Evolutionary conservation across 768 basidiomycete genomes (phyloP).

Genomic region (Tylopilus sp.): DNA sequence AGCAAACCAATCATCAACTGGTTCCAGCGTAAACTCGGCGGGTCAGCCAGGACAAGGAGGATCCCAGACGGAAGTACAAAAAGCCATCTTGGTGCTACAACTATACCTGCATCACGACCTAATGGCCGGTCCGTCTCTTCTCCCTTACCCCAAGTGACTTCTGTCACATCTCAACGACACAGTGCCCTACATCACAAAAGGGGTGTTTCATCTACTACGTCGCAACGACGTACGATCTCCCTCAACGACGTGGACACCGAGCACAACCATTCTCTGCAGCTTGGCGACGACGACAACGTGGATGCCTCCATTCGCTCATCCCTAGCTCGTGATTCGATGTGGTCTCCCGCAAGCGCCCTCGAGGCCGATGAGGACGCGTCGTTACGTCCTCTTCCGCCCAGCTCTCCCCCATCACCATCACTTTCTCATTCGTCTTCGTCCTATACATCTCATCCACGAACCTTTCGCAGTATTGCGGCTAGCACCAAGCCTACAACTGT

Average conservation of each 20-base stretch:
- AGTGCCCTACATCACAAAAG: slow-evolving; percentile 15
- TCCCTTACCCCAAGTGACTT: slow-evolving; percentile 21
- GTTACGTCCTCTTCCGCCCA: slow-evolving; percentile 84
- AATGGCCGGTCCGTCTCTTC: slow-evolving; percentile 31
- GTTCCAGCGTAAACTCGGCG: slow-evolving; percentile 84
- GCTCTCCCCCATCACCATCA: slow-evolving; percentile 81
- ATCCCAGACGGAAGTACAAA: slow-evolving; percentile 32
- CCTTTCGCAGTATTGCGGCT: slow-evolving; percentile 78
- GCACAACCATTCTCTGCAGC: slow-evolving; percentile 33
- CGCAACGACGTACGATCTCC: slow-evolving; percentile 59
- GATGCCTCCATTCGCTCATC: slow-evolving; percentile 57
- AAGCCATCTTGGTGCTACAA: slow-evolving; percentile 10
- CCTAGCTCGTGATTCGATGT: slow-evolving; percentile 67
- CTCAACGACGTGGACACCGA: slow-evolving; percentile 57
- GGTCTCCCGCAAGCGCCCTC: slow-evolving; percentile 70
- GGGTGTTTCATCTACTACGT: slow-evolving; percentile 18
- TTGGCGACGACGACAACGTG: slow-evolving; percentile 37
- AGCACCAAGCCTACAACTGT: slow-evolving; percentile 95
- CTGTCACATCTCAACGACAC: slow-evolving; percentile 27
- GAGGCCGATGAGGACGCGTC: slow-evolving; percentile 97
- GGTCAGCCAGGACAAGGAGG: slow-evolving; percentile 58
- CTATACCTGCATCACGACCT: slow-evolving; percentile 15
- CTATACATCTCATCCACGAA: slow-evolving; percentile 76
- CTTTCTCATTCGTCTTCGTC: slow-evolving; percentile 83
- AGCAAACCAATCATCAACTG: slow-evolving; percentile 88